Evolutionary conservation across 352 stramenopile genomes (phyloP), one percentile per base, ranked within the genome.

Genomic region (Globisporangium spinosum): DNA sequence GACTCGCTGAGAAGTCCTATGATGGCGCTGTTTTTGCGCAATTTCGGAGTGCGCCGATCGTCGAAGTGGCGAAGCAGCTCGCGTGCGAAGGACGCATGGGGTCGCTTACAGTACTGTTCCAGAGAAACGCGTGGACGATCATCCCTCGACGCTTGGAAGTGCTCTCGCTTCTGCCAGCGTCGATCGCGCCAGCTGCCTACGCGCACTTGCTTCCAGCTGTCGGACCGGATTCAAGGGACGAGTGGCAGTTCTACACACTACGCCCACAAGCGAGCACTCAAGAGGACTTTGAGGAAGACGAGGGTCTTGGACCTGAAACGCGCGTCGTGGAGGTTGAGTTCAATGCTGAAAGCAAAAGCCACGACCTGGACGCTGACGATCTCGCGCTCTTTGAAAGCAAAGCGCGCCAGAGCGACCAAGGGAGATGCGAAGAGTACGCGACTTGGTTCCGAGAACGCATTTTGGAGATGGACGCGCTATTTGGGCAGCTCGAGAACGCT

Each of bases 401-500:
- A 22, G 65, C 64, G 1, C 62, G 54, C 2, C 53, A 79, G 51
- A 67, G 66, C 6, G 58, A 45, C 57, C 63, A 75, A 25, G 68
- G 83, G 6, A 64, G 69, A 32, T 68, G 71, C 45, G 43, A 73
- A 4, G 60, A 64, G n/a, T 90, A 83, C 34, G 69, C 66, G 0
- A 56, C 70, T 29, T 94, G 85, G 85, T 89, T 89, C 27, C 76
- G 49, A 15, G 64, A 66, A 29, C 82, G 79, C 20, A 81, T 91
- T 45, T 22, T 88, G 20, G 77, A 89, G 27, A 56, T 94, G 61
- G 85, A 94, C 25, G 68, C 70, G 20, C 51, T 77, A 3, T 91
- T 84, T 64, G 85, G 85, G 3, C 83, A 94, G 27, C 71, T 94
- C 32, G 58, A 53, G 3, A 71, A 73, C 55, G 80, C 83, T 0